Conservation (phyloP, 1,284 basidiomycete genomes). For the Fomes fomentarius region DNA sequence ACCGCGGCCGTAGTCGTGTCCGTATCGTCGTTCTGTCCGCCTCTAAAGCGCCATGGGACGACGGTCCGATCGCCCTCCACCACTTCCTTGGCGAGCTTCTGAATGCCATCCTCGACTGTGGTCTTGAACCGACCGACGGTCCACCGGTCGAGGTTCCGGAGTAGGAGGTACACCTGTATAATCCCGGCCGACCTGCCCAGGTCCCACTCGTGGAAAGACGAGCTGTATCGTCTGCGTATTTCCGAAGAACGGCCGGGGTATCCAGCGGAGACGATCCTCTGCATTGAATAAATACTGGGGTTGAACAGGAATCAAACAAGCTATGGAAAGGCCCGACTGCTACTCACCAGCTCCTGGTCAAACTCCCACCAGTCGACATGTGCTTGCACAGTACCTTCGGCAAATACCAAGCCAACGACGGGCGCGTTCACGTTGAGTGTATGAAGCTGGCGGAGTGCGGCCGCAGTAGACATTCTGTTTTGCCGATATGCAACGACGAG, state of each 20-base stretch:
- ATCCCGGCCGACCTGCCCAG: conserved; percentile 48
- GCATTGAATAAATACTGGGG: too few species aligned
- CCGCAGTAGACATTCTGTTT: conserved; percentile 58
- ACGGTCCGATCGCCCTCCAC: conserved; percentile 37
- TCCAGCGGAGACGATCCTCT: conserved; percentile 55
- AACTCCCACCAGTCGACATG: conserved; percentile 58
- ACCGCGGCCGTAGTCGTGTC: conserved; percentile 26
- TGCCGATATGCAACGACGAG: conserved; percentile 59
- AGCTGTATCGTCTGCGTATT: conserved; percentile 7
- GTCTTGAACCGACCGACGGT: conserved; percentile 32
- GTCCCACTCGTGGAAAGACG: conserved; percentile 52
- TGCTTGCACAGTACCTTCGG: conserved; percentile 52
- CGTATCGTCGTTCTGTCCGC: conserved; percentile 34
- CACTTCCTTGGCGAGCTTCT: conserved; percentile 39
- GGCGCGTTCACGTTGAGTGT: conserved; percentile 49
- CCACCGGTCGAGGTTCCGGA: conserved; percentile 58
- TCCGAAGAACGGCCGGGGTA: conserved; percentile 38
- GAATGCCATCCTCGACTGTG: conserved; percentile 35
- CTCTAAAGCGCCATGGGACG: conserved; percentile 50
- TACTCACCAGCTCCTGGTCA: conserved; percentile 38
- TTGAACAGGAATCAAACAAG: too few species aligned
- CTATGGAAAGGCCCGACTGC: too few species aligned
- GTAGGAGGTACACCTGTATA: conserved; percentile 52
- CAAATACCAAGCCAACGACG: conserved; percentile 58
- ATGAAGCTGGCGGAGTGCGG: conserved; percentile 52